phyloP scores from a whole-genome alignment of 1,139 yeast genomes.

The Hanseniaspora uvarum region DNA sequence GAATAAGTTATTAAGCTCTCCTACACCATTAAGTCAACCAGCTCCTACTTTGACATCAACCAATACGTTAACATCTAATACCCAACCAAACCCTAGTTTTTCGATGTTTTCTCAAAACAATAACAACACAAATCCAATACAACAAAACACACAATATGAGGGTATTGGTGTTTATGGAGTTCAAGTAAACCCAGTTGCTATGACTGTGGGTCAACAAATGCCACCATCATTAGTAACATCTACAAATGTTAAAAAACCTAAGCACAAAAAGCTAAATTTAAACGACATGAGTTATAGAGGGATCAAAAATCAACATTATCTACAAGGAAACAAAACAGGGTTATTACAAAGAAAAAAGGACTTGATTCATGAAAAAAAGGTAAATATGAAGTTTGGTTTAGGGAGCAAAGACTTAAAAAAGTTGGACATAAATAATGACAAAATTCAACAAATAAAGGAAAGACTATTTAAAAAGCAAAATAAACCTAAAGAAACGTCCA shows the following conservation, averaged over 20 bases:
- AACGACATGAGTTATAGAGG: conserved; percentile 18
- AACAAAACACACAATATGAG: neutral
- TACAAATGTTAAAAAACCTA: conserved; percentile 22
- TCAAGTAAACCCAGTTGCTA: conserved; percentile 23
- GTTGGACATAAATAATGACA: conserved; percentile 33
- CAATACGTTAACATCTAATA: neutral
- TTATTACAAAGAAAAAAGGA: neutral
- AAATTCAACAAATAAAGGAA: conserved; percentile 34
- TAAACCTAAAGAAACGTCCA: conserved; percentile 23
- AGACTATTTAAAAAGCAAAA: conserved; percentile 32
- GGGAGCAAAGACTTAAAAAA: conserved; percentile 24
- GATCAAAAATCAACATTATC: conserved; percentile 5
- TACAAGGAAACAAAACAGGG: neutral
- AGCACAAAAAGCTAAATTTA: conserved; percentile 26
- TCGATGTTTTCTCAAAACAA: conserved; percentile 16
- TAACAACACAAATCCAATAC: conserved; percentile 5
- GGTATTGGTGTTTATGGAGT: conserved; percentile 25
- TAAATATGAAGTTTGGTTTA: conserved; percentile 19
- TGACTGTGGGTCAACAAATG: conserved; percentile 28
- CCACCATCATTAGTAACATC: conserved; percentile 34
- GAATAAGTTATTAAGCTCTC: conserved; percentile 18
- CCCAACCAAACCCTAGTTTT: conserved; percentile 20
- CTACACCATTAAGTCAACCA: conserved; percentile 17
- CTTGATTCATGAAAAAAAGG: conserved; percentile 19
- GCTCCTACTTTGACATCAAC: conserved; percentile 15